phyloP scores from a whole-genome alignment of 2,329 filamentous ascomycete genomes.

The Epichloe brachyelytri region DNA sequence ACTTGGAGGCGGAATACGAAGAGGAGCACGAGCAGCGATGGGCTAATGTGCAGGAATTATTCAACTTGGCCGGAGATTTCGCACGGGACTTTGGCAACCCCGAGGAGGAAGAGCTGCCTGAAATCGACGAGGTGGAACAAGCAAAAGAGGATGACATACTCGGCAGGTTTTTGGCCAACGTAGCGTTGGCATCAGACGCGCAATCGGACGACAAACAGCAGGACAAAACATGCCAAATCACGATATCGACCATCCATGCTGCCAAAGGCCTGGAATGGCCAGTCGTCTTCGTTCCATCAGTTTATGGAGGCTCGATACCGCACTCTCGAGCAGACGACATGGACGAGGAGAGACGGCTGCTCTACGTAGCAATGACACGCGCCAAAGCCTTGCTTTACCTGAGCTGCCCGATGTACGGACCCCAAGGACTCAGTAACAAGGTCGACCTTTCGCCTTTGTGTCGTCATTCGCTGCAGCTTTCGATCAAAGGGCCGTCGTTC shows the following conservation, averaged over 20 bases:
- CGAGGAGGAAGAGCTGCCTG: constrained; percentile 46
- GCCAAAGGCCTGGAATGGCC: constrained; percentile 97
- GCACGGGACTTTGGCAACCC: constrained; percentile 27
- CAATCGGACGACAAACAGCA: constrained; percentile 49
- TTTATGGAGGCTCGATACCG: constrained; percentile 82
- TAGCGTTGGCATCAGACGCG: constrained; percentile 71
- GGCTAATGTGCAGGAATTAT: constrained; percentile 83
- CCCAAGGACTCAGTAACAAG: constrained; percentile 41
- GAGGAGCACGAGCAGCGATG: constrained; percentile 69
- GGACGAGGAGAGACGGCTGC: constrained; percentile 73
- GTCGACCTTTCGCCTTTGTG: constrained; percentile 58
- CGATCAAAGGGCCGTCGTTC: constrained; percentile 56
- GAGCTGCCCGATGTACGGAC: constrained; percentile 61
- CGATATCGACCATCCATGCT: constrained; percentile 91
- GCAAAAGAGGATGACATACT: constrained; percentile 50
- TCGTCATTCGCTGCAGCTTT: constrained; percentile 31
- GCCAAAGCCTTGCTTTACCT: constrained; percentile 79
- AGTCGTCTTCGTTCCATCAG: constrained; percentile 80
- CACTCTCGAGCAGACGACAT: constrained; percentile 75
- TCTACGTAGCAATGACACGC: constrained; percentile 96
- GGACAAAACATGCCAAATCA: constrained; percentile 52
- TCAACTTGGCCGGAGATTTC: constrained; percentile 66
- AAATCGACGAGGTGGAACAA: constrained; percentile 61
- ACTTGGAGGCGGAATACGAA: constrained; percentile 55
- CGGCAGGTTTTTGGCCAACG: constrained; percentile 75